Percentiles rank a stretch among this genome's conserved stretches.
Evolutionary conservation across 768 basidiomycete genomes (phyloP).

Genomic region (Paxillus ammoniavirescens): DNA sequence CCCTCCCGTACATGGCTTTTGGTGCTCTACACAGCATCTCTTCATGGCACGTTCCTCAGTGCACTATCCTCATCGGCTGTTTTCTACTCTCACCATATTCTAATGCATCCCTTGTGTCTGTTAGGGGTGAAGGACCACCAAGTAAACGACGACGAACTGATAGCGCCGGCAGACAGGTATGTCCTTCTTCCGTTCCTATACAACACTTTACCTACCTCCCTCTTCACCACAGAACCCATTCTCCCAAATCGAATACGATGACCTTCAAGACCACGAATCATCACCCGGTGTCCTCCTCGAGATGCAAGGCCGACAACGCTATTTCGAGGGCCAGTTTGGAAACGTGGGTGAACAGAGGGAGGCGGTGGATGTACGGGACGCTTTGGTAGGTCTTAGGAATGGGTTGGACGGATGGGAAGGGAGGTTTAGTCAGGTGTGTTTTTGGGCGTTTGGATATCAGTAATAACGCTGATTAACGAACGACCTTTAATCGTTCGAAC

Average conservation of each 20-base stretch:
- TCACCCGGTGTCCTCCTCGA: conserved; percentile 75
- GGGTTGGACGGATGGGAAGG: conserved; percentile 57
- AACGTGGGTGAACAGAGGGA: conserved; percentile 22
- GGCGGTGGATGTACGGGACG: conserved; percentile 44
- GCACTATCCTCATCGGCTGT: too few relatives aligned
- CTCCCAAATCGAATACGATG: conserved; percentile 77
- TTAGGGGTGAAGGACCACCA: conserved; percentile 54
- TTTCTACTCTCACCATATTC: neutral
- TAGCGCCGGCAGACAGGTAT: conserved; percentile 43
- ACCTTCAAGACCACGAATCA: conserved; percentile 69
- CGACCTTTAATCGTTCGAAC: neutral
- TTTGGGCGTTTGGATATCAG: neutral
- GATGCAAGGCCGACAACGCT: conserved; percentile 82
- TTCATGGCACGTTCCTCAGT: neutral
- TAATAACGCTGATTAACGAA: too few relatives aligned
- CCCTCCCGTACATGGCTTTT: too few relatives aligned
- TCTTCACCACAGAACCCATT: conserved; percentile 30
- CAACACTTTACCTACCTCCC: neutral
- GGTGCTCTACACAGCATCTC: neutral
- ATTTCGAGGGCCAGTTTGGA: conserved; percentile 69
- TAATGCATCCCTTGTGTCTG: neutral
- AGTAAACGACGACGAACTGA: conserved; percentile 60
- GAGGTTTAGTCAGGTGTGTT: conserved; percentile 54
- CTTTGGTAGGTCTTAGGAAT: conserved; percentile 46
- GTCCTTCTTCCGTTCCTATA: conserved; percentile 1